Evolutionary conservation across 352 stramenopile genomes (phyloP).

Genomic region (Stephanocyclus meneghinianus): DNA sequence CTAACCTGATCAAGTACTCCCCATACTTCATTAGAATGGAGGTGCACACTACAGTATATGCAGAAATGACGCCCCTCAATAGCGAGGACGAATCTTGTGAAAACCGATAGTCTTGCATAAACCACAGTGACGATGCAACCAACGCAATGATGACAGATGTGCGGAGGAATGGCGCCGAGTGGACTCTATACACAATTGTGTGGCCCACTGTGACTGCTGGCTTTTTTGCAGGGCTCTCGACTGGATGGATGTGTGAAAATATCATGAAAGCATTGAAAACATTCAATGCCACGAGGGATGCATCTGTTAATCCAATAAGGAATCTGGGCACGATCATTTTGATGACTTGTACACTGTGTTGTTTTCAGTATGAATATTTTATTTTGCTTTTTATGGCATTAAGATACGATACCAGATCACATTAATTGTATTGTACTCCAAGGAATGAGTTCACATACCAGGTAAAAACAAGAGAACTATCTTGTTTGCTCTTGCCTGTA

Average conservation of each 20-base stretch:
- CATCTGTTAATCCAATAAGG: background rate
- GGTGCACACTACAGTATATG: slow-evolving; percentile 18
- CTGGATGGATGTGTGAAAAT: slow-evolving; percentile 21
- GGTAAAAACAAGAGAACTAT: too few species aligned
- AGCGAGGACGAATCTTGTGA: slow-evolving; percentile 1
- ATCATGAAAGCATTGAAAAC: slow-evolving; percentile 26
- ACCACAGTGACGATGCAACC: background rate
- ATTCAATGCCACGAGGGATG: slow-evolving; percentile 23
- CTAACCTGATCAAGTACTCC: slow-evolving; percentile 8
- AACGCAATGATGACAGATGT: background rate
- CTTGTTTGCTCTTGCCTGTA: too few species aligned
- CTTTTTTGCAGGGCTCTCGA: slow-evolving; percentile 32
- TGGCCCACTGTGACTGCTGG: background rate
- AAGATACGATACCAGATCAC: too few species aligned
- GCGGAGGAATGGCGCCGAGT: background rate
- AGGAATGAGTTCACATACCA: too few species aligned
- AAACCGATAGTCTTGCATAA: background rate
- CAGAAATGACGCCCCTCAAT: slow-evolving; percentile 12
- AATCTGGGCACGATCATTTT: background rate
- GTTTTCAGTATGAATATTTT: too few species aligned
- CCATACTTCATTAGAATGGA: slow-evolving; percentile 28
- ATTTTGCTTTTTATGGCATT: too few species aligned
- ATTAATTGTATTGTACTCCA: too few species aligned
- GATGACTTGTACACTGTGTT: too few species aligned
- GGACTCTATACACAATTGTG: slow-evolving; percentile 4